phyloP scores from a whole-genome alignment of 345 rosid species.

The Viola odorata region DNA sequence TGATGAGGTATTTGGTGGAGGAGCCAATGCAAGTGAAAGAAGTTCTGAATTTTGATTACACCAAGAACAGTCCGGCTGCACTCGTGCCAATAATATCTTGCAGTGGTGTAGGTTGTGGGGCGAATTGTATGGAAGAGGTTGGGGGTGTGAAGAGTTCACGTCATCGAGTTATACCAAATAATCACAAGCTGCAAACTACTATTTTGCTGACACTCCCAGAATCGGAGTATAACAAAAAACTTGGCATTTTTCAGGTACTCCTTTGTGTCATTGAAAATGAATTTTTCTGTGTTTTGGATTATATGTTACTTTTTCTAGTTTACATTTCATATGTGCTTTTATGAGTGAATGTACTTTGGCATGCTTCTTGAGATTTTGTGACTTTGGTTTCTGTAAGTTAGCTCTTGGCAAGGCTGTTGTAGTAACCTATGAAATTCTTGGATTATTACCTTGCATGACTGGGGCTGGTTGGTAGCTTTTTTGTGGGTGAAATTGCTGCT shows the following conservation, averaged over 20 bases:
- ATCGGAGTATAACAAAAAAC: slow-evolving; percentile 70
- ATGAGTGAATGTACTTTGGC: no score
- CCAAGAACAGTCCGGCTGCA: slow-evolving; percentile 58
- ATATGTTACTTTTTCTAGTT: background rate
- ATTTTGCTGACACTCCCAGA: slow-evolving; percentile 63
- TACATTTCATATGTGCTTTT: no score
- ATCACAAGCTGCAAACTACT: slow-evolving; percentile 39
- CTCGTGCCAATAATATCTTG: slow-evolving; percentile 55
- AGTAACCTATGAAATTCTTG: no score
- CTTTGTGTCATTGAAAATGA: slow-evolving; percentile 1
- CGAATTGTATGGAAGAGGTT: slow-evolving; percentile 40
- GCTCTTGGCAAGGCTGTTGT: no score
- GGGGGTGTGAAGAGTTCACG: slow-evolving; percentile 20
- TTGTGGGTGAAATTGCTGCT: no score
- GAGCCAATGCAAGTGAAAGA: slow-evolving; percentile 54
- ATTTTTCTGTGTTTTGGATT: background rate
- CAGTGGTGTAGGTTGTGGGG: slow-evolving; percentile 37
- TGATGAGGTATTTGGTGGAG: slow-evolving; percentile 53
- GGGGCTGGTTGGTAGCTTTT: no score
- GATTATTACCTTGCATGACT: no score
- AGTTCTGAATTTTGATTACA: slow-evolving; percentile 58
- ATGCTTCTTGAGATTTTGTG: background rate
- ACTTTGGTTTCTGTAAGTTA: no score
- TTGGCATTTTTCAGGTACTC: slow-evolving; percentile 87
- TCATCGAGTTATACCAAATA: slow-evolving; percentile 29